Evolutionary conservation across 2,329 filamentous ascomycete genomes (phyloP).

Genomic region (Fusarium sp.): DNA sequence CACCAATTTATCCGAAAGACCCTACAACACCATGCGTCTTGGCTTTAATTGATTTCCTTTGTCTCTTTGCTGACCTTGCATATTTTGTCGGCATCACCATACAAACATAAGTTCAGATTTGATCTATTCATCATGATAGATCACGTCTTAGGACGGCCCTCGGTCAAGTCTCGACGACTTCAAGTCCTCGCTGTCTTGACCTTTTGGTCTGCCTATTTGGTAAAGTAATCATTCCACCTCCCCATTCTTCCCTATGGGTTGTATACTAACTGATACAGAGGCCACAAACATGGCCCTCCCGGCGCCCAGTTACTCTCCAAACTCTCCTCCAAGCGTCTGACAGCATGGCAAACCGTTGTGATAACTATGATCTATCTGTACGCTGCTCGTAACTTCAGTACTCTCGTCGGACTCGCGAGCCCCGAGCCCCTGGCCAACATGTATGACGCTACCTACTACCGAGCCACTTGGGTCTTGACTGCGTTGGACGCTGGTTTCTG

Average conservation of each 20-base stretch:
- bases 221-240: conserved; percentile 66
- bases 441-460: conserved; percentile 92
- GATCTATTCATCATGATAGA: conserved; percentile 70
- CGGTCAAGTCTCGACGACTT: conserved; percentile 89
- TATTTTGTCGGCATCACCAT: conserved; percentile 1
- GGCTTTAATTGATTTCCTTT: conserved; percentile 26
- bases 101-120: conserved; percentile 3
- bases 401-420: conserved; percentile 88
- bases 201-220: conserved; percentile 90
- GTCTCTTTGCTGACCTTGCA: conserved; percentile 4
- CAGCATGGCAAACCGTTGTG: conserved; percentile 90
- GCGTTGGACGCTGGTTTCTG: conserved; percentile 97
- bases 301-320: conserved; percentile 77
- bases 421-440: conserved; percentile 95
- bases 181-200: conserved; percentile 92
- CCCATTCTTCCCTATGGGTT: neutral
- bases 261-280: conserved; percentile 66
- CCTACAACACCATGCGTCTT: conserved; percentile 38
- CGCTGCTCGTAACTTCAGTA: conserved; percentile 91
- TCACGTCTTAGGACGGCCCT: conserved; percentile 92
- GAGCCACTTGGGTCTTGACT: conserved; percentile 96
- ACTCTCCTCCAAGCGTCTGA: conserved; percentile 77
- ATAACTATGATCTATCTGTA: conserved; percentile 93
- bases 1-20: conserved; percentile 22
- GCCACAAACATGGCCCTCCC: conserved; percentile 90